Evolutionary conservation across 169 alveolate species (phyloP).

Genomic region (Plasmodium coatneyi): DNA sequence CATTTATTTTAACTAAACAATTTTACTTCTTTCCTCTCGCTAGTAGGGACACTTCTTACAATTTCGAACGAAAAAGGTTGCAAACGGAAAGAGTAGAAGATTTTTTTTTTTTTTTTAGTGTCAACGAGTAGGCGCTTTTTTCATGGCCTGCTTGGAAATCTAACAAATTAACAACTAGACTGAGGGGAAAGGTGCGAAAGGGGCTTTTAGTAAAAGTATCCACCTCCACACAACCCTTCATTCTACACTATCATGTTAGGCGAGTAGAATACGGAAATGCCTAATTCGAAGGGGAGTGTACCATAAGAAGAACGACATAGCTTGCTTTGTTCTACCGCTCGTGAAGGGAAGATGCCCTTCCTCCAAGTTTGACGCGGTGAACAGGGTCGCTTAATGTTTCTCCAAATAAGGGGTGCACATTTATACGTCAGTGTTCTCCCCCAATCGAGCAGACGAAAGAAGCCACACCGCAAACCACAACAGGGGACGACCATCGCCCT

Average conservation of each 20-base stretch:
- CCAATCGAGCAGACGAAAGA: neutral
- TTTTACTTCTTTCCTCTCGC: neutral
- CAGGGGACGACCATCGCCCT: neutral
- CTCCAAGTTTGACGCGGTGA: neutral
- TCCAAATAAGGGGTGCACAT: too few species aligned
- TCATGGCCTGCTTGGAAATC: neutral
- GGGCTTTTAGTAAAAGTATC: neutral
- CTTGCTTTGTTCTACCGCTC: neutral
- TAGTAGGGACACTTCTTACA: neutral
- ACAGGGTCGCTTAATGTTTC: neutral
- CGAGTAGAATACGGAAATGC: neutral
- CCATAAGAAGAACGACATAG: neutral
- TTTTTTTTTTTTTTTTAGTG: neutral
- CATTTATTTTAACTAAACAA: neutral
- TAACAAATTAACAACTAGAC: neutral
- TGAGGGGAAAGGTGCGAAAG: neutral
- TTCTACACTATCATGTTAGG: neutral
- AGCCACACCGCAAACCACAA: neutral
- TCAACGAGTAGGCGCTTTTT: neutral
- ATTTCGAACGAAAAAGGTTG: neutral
- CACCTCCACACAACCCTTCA: neutral
- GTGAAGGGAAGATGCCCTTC: neutral
- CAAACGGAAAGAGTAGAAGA: neutral
- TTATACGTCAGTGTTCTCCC: neutral
- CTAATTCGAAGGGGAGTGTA: neutral